Base-by-base conservation (phyloP, 1,139 yeast species). In the Kurtzmaniella natalensis region DNA sequence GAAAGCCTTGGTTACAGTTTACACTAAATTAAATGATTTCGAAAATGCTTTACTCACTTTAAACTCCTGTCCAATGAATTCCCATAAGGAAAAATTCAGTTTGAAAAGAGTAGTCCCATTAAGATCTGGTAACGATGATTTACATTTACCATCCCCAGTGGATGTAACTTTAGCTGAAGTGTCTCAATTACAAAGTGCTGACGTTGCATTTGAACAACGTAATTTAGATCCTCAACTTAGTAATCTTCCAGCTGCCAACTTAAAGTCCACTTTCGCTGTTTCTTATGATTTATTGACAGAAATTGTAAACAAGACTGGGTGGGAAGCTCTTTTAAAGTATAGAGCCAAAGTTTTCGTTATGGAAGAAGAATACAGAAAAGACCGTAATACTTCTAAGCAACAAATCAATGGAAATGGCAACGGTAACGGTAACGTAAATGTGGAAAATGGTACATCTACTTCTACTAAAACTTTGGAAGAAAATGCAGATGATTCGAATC, bases 51-150 rank as follows among this genome's bases (percentile, higher is more conserved):
- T 92, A 39, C 60, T 86, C 34, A 79, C 96, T 0, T 70, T 92
- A 45, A 92, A 92, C 53, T 84, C 96, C 5, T 82, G 95, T 53
- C 97, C 97, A 7, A 85, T 92, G 95, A 82, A 83, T 51, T 73
- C 82, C 2, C 73, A 78, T 42, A 76, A 77, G 46, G 83, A 81
- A 28, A 73, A 75, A 39, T 84, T 74, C 49, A 47, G 65, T 11
- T 65, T 75, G 41, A 63, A 59, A 36, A 68, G 94, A 60, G 61
- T 72, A 11, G 76, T 88, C 5, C 70, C 72, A n/a, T 78, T 84
- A 27, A 79, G 59, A 36, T 58, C 61, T 18, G 70, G 64, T 41
- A 47, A 62, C 46, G 63, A 83, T 29, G 77, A 78, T 40, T 70
- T 83, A 24, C 82, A 78, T 38, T 72, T 84, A 48, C 94, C 96